Percentiles rank a stretch among this genome's conserved stretches.
Conservation (phyloP, 164 flowering plant species). For the Saururus chinensis region DNA sequence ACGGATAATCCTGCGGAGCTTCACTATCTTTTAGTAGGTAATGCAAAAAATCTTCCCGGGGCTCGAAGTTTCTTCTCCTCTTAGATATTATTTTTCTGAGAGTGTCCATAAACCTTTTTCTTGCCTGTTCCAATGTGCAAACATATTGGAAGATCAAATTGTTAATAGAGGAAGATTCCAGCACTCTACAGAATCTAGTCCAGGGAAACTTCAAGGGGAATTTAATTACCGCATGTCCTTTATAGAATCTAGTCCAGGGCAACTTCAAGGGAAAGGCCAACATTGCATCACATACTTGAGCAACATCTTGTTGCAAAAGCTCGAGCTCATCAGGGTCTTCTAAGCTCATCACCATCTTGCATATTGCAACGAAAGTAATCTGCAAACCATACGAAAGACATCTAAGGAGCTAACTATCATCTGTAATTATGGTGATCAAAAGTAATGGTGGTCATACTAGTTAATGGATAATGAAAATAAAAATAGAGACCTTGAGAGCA, state of each 20-base stretch:
- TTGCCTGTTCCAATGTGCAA: slow-evolving; percentile 22
- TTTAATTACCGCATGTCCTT: background rate
- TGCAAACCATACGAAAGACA: slow-evolving; percentile 8
- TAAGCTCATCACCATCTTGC: slow-evolving; percentile 39
- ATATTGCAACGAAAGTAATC: slow-evolving; percentile 44
- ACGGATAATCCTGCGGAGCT: slow-evolving; percentile 1
- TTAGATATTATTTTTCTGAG: slow-evolving; percentile 22
- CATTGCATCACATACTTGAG: slow-evolving; percentile 30
- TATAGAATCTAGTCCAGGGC: slow-evolving; percentile 38
- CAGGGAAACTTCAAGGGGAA: background rate
- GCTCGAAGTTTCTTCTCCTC: slow-evolving; percentile 17
- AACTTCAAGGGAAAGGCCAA: slow-evolving; percentile 42
- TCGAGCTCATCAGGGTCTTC: slow-evolving; percentile 22
- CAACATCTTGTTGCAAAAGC: slow-evolving; percentile 26
- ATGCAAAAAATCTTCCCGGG: slow-evolving; percentile 35
- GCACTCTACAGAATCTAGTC: background rate
- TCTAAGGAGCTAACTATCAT: background rate
- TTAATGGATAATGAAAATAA: background rate
- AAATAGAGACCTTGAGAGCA: slow-evolving; percentile 30
- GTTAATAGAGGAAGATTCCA: background rate
- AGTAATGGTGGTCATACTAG: background rate
- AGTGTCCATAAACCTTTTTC: slow-evolving; percentile 29
- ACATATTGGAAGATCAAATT: background rate
- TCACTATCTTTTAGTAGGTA: slow-evolving; percentile 17
- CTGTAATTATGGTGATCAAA: too few relatives aligned